Evolutionary conservation across 352 stramenopile genomes (phyloP).

Genomic region (Phytopythium delawarense): DNA sequence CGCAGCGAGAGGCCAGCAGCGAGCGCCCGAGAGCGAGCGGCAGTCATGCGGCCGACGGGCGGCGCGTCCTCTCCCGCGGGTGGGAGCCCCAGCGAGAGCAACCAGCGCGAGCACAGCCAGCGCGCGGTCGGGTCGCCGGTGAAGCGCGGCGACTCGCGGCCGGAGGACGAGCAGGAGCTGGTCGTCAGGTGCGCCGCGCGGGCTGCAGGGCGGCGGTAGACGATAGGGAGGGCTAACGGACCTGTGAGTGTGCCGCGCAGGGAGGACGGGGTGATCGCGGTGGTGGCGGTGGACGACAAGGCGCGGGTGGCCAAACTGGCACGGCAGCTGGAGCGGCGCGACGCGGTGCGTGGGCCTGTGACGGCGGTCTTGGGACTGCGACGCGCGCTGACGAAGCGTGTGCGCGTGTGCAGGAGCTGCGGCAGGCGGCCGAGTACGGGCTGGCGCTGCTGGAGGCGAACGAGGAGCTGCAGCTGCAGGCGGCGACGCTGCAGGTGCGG

Average conservation of each 20-base stretch:
- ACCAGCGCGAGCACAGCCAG: slow-evolving; percentile 11
- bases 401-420: slow-evolving; percentile 43
- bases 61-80: background rate
- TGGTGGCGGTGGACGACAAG: slow-evolving; percentile 44
- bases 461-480: slow-evolving; percentile 68
- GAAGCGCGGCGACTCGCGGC: background rate
- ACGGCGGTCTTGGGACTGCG: background rate
- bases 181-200: slow-evolving; percentile 45
- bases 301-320: slow-evolving; percentile 37
- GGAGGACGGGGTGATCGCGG: slow-evolving; percentile 52
- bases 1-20: background rate
- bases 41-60: background rate
- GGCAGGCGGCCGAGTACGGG: slow-evolving; percentile 75
- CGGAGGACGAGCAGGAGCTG: slow-evolving; percentile 49
- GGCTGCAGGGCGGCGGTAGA: background rate
- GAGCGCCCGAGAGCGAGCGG: background rate
- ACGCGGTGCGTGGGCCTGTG: slow-evolving; percentile 19
- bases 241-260: slow-evolving; percentile 15
- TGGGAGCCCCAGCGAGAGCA: no score
- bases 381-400: background rate
- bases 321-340: slow-evolving; percentile 42
- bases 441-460: slow-evolving; percentile 71
- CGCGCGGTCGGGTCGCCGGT: slow-evolving; percentile 6
- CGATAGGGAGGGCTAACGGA: background rate
- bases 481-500: slow-evolving; percentile 67